Base-by-base conservation (phyloP, 2,329 filamentous ascomycete species). In the Scytalidium sp. region DNA sequence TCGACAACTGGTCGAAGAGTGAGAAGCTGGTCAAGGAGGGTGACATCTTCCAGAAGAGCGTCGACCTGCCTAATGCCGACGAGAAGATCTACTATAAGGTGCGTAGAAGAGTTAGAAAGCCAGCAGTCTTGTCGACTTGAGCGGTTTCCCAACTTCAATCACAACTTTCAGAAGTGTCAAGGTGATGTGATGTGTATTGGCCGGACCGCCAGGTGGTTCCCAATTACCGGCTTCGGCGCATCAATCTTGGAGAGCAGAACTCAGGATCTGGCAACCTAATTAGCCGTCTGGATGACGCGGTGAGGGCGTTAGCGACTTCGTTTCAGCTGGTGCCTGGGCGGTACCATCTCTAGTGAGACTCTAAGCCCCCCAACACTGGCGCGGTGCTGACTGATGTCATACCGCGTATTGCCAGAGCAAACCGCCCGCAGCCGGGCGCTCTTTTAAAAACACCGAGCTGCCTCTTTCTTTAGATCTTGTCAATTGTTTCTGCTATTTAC, bases 41-140 rank as follows among this genome's bases (percentile, higher is more conserved):
- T 65, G 76, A 83, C 56, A 62, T 79, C 61, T 96, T 95, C 70
- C 78, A 87, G 71, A 96, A 96, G 77, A 82, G 83, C 27, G 90
- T 99, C 52, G 75, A 81, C 47, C 77, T 97, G 27, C 76, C 86
- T 45, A 75, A 81, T 49, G 72, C 75, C 15, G 73, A 75, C 44
- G 75, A 85, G 56, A 96, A 94, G 74, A 86, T 96, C 60, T 85
- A 86, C 66, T 99, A 97, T 84, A 99, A 99, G 90, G 93, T 96
- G 75, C 57, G 80, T 63, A 50, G 27, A 43, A 13, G 51, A 41
- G 9, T 43, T 22, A 6, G 19, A 29, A 45, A 5, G 13, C 25
- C 7, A 27, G 25, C 25, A 27, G 25, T 7, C n/a, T n/a, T n/a
- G n/a, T n/a, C n/a, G n/a, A n/a, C n/a, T n/a, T n/a, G n/a, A n/a